Percentiles rank a stretch among this genome's conserved stretches.
Evolutionary conservation across 495 filamentous ascomycete genomes (phyloP).

Genomic region (Aspergillus sparsus): DNA sequence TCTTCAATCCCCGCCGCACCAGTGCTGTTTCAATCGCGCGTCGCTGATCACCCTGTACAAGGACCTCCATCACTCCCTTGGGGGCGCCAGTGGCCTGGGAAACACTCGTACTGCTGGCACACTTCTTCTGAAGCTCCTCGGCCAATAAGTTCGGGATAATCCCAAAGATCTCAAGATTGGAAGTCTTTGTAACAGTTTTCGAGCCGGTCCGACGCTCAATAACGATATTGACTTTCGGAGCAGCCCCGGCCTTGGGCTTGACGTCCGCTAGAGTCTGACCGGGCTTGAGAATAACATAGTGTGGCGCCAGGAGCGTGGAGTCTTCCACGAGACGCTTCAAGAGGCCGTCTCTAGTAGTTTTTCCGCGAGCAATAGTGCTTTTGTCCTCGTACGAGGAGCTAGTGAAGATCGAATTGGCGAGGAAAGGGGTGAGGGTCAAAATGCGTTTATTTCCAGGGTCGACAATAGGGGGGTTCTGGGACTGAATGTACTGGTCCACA

Average conservation of each 20-base stretch:
- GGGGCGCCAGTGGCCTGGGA: slow-evolving; percentile 61
- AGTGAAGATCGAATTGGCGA: slow-evolving; percentile 62
- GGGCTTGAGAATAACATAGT: slow-evolving; percentile 59
- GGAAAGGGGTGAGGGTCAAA: slow-evolving; percentile 61
- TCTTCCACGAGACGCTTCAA: slow-evolving; percentile 58
- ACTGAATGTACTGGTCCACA: slow-evolving; percentile 47
- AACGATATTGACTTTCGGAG: slow-evolving; percentile 60
- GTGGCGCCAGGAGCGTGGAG: slow-evolving; percentile 47
- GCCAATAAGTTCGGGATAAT: slow-evolving; percentile 62
- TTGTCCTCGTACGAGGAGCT: slow-evolving; percentile 54
- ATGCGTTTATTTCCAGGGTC: slow-evolving; percentile 62
- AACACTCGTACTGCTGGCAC: slow-evolving; percentile 70
- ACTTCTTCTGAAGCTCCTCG: slow-evolving; percentile 70
- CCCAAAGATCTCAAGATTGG: slow-evolving; percentile 62
- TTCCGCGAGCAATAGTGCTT: slow-evolving; percentile 57
- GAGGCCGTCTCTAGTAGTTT: slow-evolving; percentile 63
- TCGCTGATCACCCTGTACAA: slow-evolving; percentile 70
- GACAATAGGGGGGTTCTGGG: slow-evolving; percentile 57
- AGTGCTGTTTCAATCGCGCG: slow-evolving; percentile 61
- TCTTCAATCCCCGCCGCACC: slow-evolving; percentile 58
- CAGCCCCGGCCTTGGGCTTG: slow-evolving; percentile 63
- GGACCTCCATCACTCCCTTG: slow-evolving; percentile 67
- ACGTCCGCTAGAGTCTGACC: slow-evolving; percentile 49
- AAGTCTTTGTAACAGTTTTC: slow-evolving; percentile 67
- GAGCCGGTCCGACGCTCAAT: slow-evolving; percentile 68